These are phyloP conservation scores for Ceratocystis papillata DNA, from an alignment of 2,329 filamentous ascomycete genomes.

Conservation along the genomic window DNA sequence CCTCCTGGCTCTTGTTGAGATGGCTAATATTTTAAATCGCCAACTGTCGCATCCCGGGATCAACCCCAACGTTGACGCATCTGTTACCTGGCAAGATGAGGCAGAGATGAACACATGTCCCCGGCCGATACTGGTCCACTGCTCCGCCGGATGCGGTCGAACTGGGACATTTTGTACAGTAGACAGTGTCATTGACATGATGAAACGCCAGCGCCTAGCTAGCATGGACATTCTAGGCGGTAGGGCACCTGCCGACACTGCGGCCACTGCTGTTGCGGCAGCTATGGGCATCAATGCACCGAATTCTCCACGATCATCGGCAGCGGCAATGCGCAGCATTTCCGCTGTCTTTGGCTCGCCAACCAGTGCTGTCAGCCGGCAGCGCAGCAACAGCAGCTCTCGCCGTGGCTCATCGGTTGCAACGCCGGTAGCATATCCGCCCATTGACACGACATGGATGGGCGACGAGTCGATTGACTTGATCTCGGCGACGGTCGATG, in stretches of 20 bases:
- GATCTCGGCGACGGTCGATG: conserved; percentile 76
- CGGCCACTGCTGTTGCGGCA: conserved; percentile 30
- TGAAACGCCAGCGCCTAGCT: conserved; percentile 65
- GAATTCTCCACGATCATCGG: conserved; percentile 14
- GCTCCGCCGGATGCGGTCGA: conserved; percentile 87
- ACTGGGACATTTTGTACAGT: conserved; percentile 96
- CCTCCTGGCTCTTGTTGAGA: conserved; percentile 77
- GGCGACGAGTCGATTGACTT: conserved; percentile 61
- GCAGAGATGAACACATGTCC: conserved; percentile 44
- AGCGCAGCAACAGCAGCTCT: conserved; percentile 22
- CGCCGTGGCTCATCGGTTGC: conserved; percentile 23
- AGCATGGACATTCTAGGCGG: conserved; percentile 27
- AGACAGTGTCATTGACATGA: conserved; percentile 89
- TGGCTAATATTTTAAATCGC: conserved; percentile 65
- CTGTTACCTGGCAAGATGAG: conserved; percentile 40
- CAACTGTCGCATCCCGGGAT: conserved; percentile 41
- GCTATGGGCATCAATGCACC: conserved; percentile 11
- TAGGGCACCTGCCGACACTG: conserved; percentile 32
- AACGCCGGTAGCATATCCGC: conserved; percentile 18
- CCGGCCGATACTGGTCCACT: conserved; percentile 81
- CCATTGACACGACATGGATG: conserved; percentile 53
- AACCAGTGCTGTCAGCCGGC: background rate
- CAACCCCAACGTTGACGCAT: conserved; percentile 28
- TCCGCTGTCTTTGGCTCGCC: conserved; percentile 10
- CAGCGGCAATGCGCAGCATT: conserved; percentile 10